These are phyloP conservation scores for Fusarium cyanostomum DNA, from an alignment of 2,329 filamentous ascomycete genomes.

Conservation along the genomic window DNA sequence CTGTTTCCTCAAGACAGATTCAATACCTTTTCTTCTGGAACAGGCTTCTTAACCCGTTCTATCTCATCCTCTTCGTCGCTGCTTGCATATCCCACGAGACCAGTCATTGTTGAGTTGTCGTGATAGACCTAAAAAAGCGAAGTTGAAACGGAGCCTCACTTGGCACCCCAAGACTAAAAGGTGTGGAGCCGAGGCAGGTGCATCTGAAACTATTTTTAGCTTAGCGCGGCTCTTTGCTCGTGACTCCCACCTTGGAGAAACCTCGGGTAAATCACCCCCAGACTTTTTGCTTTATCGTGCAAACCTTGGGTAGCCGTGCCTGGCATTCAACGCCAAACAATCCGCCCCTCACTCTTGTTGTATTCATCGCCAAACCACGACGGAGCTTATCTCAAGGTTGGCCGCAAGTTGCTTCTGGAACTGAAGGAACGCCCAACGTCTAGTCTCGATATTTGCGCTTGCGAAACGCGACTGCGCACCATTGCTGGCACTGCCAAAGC, in stretches of 20 bases:
- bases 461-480: conserved; percentile 23
- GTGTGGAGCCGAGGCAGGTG: conserved; percentile 23
- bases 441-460: conserved; percentile 12
- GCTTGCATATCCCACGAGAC: conserved; percentile 61
- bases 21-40: conserved; percentile 19
- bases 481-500: conserved; percentile 35
- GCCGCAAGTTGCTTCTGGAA: background rate
- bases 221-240: conserved; percentile 28
- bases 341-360: conserved; percentile 22
- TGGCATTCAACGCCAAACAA: conserved; percentile 16
- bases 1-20: background rate
- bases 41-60: conserved; percentile 14
- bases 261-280: conserved; percentile 18
- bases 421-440: background rate
- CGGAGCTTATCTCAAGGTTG: conserved; percentile 3
- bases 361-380: conserved; percentile 7
- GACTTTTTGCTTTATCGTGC: background rate
- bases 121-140: background rate
- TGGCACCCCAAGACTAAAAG: conserved; percentile 3
- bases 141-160: conserved; percentile 6
- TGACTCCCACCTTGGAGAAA: conserved; percentile 12
- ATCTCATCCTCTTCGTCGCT: conserved; percentile 60
- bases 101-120: conserved; percentile 50
- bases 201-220: conserved; percentile 20
- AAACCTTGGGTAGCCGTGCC: conserved; percentile 25